phyloP scores from a whole-genome alignment of 148 eudicot species.

The Silene uniflora region DNA sequence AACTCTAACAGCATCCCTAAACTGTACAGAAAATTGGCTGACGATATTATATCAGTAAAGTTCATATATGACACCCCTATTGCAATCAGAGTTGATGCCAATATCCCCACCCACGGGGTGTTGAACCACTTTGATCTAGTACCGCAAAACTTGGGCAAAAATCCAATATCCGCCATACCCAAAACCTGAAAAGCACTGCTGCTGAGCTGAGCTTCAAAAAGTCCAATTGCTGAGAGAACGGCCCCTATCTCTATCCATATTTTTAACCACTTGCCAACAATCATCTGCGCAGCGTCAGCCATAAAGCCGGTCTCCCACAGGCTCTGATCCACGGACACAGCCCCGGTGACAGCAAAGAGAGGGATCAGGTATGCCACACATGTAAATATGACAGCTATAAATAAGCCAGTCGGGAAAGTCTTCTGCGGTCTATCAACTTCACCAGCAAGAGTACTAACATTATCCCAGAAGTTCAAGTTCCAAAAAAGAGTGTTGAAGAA shows the following conservation, averaged over 20 bases:
- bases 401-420: conserved; percentile 40
- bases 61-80: conserved; percentile 39
- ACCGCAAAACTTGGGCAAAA: conserved; percentile 45
- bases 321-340: conserved; percentile 45
- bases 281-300: conserved; percentile 50
- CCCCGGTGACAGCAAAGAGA: conserved; percentile 50
- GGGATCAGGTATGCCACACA: conserved; percentile 55
- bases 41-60: conserved; percentile 40
- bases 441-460: conserved; percentile 53
- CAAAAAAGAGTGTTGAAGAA: conserved; percentile 54
- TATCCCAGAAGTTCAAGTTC: conserved; percentile 62
- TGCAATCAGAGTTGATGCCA: conserved; percentile 35
- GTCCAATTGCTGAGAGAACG: conserved; percentile 48
- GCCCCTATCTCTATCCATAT: conserved; percentile 59
- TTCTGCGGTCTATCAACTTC: conserved; percentile 52
- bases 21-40: conserved; percentile 60
- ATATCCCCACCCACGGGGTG: conserved; percentile 60
- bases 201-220: conserved; percentile 57
- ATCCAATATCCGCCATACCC: conserved; percentile 58
- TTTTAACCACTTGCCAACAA: conserved; percentile 58
- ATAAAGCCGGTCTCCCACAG: conserved; percentile 51
- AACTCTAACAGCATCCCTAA: conserved; percentile 57
- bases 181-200: conserved; percentile 47
- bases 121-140: conserved; percentile 44
- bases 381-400: conserved; percentile 43